Evolutionary conservation across 768 basidiomycete genomes (phyloP), one percentile per base, ranked within the genome.

Genomic region (Lentinula lateritia): DNA sequence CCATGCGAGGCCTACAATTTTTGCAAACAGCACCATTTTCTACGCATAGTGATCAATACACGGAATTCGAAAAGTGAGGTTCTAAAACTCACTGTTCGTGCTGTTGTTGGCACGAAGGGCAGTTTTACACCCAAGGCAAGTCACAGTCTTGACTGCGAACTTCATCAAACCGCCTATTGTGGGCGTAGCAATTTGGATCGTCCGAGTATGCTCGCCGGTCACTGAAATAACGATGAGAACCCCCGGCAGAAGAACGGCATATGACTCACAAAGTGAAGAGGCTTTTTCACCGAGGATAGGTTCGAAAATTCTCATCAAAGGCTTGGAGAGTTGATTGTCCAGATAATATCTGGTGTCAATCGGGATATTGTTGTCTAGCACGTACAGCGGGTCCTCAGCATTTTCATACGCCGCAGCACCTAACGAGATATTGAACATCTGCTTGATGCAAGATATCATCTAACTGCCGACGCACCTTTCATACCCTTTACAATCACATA

Each of bases 311-410:
- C 97, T 83, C 87, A 98, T 84, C 1, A 99, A 79, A 7, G 97
- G 97, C 71, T 98, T 98, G 1, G 95, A 93, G 0, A 99, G 84
- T 70, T 99, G 97, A 68, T 98, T 98, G 61, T 99, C 96, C 52
- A 99, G 85, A 71, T 98, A 99, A 73, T 99, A 98, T 69, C 92
- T 89, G 5, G 97, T 98, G 70, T 99, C 97, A 64, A 99, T 95
- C 0, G 97, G 97, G 46, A 99, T 85, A 71, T 94, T 99, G 73
- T 99, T 94, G 73, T 99, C 97, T 20, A 99, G 83, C 15, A 98
- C 97, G 68, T 93, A 98, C 58, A 99, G 80, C 0, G 97, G 97
- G 67, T 98, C 97, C 71, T 99, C 97, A 0, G 96, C 98, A 73
- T 98, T 98, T 71, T 98, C 96, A 66, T 97, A 99, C 15, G 96